Evolutionary conservation across 1,284 basidiomycete genomes (phyloP).

Genomic region (Sphagnurus paluster): DNA sequence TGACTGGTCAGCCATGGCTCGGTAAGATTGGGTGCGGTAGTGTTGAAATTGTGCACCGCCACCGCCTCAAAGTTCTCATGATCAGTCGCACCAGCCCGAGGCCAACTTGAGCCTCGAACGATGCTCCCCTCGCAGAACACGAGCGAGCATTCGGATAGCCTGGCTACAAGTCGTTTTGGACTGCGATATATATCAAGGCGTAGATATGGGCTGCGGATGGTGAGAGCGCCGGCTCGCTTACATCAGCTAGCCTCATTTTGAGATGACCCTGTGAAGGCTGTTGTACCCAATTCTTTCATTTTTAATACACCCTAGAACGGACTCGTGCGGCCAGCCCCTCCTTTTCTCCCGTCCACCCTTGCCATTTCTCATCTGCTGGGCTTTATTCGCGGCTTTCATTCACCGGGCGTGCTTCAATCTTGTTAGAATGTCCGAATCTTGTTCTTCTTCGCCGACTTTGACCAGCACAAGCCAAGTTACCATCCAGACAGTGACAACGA

Average conservation of each 20-base stretch:
- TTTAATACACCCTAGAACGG: conserved; percentile 16
- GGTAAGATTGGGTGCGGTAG: too few relatives aligned
- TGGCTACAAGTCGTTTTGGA: too few relatives aligned
- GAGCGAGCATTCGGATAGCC: too few relatives aligned
- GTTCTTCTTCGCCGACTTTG: conserved; percentile 22
- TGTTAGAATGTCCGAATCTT: conserved; percentile 22
- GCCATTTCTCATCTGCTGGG: conserved; percentile 3
- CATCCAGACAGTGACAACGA: conserved; percentile 18
- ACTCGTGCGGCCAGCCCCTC: conserved; percentile 13
- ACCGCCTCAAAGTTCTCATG: background rate
- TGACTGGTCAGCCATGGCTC: too few relatives aligned
- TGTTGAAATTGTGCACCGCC: background rate
- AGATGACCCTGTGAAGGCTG: conserved; percentile 15
- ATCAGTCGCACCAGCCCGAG: too few relatives aligned
- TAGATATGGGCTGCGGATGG: background rate
- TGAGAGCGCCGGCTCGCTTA: conserved; percentile 3
- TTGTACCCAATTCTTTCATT: conserved; percentile 13
- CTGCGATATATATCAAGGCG: too few relatives aligned
- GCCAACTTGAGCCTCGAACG: too few relatives aligned
- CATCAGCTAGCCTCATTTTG: conserved; percentile 14
- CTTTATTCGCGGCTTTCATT: conserved; percentile 9
- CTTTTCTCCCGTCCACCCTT: conserved; percentile 10
- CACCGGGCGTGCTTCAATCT: conserved; percentile 8
- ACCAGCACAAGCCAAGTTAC: conserved; percentile 23
- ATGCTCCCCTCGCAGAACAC: too few relatives aligned